Evolutionary conservation across 2,329 filamentous ascomycete species (phyloP).

Genomic region (Fusarium palustre): DNA sequence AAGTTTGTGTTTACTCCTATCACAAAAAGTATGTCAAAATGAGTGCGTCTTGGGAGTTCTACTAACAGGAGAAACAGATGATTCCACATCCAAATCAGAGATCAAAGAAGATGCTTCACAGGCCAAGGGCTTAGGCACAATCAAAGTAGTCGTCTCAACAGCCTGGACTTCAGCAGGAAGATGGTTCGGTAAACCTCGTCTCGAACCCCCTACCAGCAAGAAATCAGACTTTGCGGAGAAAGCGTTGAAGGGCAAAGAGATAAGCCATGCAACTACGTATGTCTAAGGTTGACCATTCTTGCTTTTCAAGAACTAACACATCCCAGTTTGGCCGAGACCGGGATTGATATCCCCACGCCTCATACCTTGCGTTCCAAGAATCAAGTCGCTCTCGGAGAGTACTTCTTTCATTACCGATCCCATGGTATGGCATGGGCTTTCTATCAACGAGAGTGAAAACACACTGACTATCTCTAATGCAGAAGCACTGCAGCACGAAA

Average conservation of each 20-base stretch:
- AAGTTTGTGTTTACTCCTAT: slow-evolving; percentile 36
- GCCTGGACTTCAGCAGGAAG: too few relatives aligned
- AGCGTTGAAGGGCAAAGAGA: slow-evolving; percentile 44
- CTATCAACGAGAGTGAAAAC: accelerated
- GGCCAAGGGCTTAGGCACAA: slow-evolving; percentile 25
- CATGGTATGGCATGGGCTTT: slow-evolving; percentile 13
- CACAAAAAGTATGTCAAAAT: neutral
- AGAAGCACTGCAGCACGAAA: slow-evolving; percentile 40
- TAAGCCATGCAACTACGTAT: slow-evolving; percentile 43
- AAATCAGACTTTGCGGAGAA: slow-evolving; percentile 35
- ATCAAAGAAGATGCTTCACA: neutral
- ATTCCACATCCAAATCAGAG: neutral
- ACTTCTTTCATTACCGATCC: slow-evolving; percentile 44
- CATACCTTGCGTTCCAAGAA: accelerated
- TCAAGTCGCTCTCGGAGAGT: neutral
- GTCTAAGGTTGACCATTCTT: too few relatives aligned
- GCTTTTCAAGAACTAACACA: neutral
- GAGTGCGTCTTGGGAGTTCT: accelerated
- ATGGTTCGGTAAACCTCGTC: too few relatives aligned
- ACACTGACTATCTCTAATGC: neutral
- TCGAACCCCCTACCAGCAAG: neutral
- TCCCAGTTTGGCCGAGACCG: neutral
- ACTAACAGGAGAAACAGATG: neutral
- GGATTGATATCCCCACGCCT: neutral
- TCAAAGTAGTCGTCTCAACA: neutral